These are phyloP conservation scores for Irpex rosettiformis DNA, from an alignment of 1,284 basidiomycete genomes.

Conservation along the genomic window DNA sequence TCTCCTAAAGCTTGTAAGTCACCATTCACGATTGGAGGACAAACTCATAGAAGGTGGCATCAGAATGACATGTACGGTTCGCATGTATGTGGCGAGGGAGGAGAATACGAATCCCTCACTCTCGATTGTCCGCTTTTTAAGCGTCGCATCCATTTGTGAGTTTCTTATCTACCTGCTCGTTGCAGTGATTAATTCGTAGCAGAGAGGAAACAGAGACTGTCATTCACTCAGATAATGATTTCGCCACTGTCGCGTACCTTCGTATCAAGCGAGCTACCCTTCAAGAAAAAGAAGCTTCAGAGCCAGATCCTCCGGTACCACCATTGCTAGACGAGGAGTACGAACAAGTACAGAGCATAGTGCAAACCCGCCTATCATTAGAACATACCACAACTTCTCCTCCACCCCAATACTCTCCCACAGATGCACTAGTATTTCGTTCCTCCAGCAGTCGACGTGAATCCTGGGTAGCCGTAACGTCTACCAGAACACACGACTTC, in stretches of 20 bases:
- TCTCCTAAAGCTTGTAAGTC: slow-evolving; percentile 67
- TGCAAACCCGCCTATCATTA: slow-evolving; percentile 1
- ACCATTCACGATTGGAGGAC: background rate
- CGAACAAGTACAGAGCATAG: slow-evolving; percentile 23
- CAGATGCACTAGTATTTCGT: slow-evolving; percentile 5
- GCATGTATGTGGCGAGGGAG: slow-evolving; percentile 97
- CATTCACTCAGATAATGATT: slow-evolving; percentile 69
- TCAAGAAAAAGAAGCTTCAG: slow-evolving; percentile 42
- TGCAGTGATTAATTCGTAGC: background rate
- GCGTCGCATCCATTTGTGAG: slow-evolving; percentile 70
- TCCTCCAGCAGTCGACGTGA: slow-evolving; percentile 21
- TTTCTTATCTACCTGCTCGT: background rate
- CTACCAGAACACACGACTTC: background rate
- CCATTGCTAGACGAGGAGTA: slow-evolving; percentile 48
- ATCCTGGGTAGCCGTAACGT: slow-evolving; percentile 54
- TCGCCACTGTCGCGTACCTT: slow-evolving; percentile 87
- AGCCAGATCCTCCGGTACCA: slow-evolving; percentile 37
- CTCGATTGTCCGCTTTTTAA: slow-evolving; percentile 91
- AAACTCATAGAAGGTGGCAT: background rate
- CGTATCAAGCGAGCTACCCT: slow-evolving; percentile 70
- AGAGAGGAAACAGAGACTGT: slow-evolving; percentile 70
- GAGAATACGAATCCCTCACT: slow-evolving; percentile 96
- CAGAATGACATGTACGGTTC: slow-evolving; percentile 84
- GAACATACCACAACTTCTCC: background rate
- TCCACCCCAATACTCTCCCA: background rate